Percentiles rank a stretch among this genome's conserved stretches.
phyloP scores from a whole-genome alignment of 1,139 yeast species.

The Taphrina communis region DNA sequence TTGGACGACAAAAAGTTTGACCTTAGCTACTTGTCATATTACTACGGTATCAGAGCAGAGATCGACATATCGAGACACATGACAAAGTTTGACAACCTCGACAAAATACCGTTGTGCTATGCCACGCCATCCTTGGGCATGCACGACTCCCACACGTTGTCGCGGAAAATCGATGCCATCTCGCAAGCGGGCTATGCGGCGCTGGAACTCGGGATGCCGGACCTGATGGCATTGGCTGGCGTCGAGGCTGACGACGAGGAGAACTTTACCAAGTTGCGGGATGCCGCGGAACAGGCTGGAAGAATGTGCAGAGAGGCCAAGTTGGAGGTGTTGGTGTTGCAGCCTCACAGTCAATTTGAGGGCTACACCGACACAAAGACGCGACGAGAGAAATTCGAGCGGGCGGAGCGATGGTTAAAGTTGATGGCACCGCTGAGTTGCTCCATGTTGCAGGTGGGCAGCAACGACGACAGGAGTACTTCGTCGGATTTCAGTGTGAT shows the following conservation, averaged over 20 bases:
- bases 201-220: conserved; percentile 32
- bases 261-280: background rate
- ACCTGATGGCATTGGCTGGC: conserved; percentile 23
- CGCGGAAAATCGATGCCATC: conserved; percentile 8
- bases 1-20: background rate
- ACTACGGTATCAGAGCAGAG: no score
- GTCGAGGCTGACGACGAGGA: conserved; percentile 24
- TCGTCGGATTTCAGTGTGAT: conserved; percentile 39
- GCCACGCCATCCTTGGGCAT: conserved; percentile 28
- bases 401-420: conserved; percentile 41
- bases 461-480: conserved; percentile 22
- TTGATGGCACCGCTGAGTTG: conserved; percentile 30
- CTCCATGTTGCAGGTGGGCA: conserved; percentile 40
- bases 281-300: conserved; percentile 31
- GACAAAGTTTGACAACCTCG: conserved; percentile 4
- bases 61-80: background rate
- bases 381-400: conserved; percentile 33
- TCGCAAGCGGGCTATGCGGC: conserved; percentile 20
- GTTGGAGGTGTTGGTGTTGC: conserved; percentile 35
- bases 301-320: conserved; percentile 35
- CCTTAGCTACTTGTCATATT: no score
- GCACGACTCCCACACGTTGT: conserved; percentile 27
- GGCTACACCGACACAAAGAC: conserved; percentile 38
- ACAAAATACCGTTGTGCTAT: conserved; percentile 14
- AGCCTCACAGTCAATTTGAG: conserved; percentile 43